phyloP scores from a whole-genome alignment of 2,329 filamentous ascomycete genomes.

The Acarospora socialis region DNA sequence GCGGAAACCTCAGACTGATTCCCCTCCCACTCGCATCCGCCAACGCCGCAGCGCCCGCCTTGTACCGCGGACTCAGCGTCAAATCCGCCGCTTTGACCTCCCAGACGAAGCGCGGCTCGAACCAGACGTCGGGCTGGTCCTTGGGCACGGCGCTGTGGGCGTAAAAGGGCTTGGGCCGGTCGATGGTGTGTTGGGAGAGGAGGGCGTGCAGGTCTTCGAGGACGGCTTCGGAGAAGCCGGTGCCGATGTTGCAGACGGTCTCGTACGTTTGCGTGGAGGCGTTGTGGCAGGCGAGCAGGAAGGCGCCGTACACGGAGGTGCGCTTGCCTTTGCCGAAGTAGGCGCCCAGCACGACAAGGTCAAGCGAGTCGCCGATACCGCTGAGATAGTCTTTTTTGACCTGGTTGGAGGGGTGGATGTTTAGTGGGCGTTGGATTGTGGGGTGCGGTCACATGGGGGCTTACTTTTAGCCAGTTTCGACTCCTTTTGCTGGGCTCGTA shows the following conservation, averaged over 20 bases:
- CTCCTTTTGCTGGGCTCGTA: constrained; percentile 95
- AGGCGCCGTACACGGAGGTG: constrained; percentile 88
- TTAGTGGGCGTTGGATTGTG: constrained; percentile 4
- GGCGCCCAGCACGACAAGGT: constrained; percentile 87
- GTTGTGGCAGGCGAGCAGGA: constrained; percentile 91
- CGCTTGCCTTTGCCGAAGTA: constrained; percentile 93
- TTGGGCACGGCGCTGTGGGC: constrained; percentile 68
- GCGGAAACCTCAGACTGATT: constrained; percentile 77
- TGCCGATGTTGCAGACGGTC: constrained; percentile 96
- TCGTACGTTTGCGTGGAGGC: constrained; percentile 67
- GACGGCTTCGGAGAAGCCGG: constrained; percentile 86
- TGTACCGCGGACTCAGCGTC: constrained; percentile 82
- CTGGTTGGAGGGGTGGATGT: constrained; percentile 26
- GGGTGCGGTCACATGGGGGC: constrained; percentile 14
- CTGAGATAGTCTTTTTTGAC: constrained; percentile 97
- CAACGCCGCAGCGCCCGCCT: constrained; percentile 73
- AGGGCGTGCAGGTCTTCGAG: constrained; percentile 73
- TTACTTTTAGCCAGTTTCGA: constrained; percentile 96
- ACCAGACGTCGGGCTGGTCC: constrained; percentile 97
- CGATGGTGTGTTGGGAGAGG: constrained; percentile 66
- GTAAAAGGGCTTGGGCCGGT: constrained; percentile 89
- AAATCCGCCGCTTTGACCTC: constrained; percentile 95
- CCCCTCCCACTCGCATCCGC: constrained; percentile 58
- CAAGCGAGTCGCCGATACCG: constrained; percentile 86
- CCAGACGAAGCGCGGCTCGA: constrained; percentile 90